phyloP scores from a whole-genome alignment of 495 filamentous ascomycete species.

The Xylaria sp. region DNA sequence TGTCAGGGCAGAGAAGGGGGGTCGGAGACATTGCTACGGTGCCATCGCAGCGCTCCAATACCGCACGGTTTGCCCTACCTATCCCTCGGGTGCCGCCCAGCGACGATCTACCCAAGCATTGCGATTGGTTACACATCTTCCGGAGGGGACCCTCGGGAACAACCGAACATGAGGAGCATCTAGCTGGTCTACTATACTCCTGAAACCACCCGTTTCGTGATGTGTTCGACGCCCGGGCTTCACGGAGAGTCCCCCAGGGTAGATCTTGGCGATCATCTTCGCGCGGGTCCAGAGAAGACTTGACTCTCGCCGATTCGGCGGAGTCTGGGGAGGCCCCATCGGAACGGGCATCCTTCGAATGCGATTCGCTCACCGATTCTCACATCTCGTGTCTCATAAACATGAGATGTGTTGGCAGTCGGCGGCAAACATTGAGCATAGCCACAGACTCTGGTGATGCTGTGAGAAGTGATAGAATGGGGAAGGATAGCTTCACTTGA shows the following conservation, averaged over 20 bases:
- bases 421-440: constrained; percentile 17
- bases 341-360: neutral
- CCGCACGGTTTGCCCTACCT: neutral
- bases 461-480: neutral
- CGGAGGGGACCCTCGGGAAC: neutral
- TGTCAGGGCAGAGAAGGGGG: neutral
- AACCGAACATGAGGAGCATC: neutral
- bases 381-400: constrained; percentile 17
- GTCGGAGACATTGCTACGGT: neutral
- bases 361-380: constrained; percentile 25
- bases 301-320: neutral
- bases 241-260: neutral
- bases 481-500: neutral
- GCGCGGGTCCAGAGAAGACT: neutral
- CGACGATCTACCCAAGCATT: neutral
- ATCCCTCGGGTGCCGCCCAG: neutral
- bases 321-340: constrained; percentile 1
- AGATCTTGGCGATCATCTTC: constrained; percentile 16
- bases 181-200: neutral
- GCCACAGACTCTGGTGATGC: constrained; percentile 12
- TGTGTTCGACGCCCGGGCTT: neutral
- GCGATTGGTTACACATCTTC: constrained; percentile 1
- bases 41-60: neutral
- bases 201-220: constrained; percentile 18
- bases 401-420: constrained; percentile 20